Evolutionary conservation across 768 basidiomycete genomes (phyloP).

Genomic region (Mycena galericulata): DNA sequence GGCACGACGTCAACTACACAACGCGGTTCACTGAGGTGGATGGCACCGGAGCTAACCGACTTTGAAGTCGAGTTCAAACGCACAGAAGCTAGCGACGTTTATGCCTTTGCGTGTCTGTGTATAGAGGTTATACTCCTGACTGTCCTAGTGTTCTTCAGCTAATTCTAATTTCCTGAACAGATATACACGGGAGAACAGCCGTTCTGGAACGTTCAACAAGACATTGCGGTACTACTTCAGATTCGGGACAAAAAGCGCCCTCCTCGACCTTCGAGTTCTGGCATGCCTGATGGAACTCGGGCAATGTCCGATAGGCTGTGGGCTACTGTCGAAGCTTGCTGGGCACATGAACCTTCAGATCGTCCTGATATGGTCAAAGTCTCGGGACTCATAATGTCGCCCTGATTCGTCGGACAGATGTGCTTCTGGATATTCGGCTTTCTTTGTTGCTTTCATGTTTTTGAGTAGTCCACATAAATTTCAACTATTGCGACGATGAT

Average conservation of each 20-base stretch:
- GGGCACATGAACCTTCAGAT: slow-evolving; percentile 4
- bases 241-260: not conserved
- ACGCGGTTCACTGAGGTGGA: not conserved
- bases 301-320: slow-evolving; percentile 1
- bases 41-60: slow-evolving; percentile 6
- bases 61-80: slow-evolving; percentile 1
- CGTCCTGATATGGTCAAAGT: slow-evolving; percentile 10
- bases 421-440: slow-evolving; percentile 1
- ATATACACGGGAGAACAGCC: slow-evolving; percentile 15
- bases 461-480: slow-evolving; percentile 5
- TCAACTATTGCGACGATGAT: slow-evolving; percentile 6
- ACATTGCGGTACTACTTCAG: not conserved
- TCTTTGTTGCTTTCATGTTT: slow-evolving; percentile 12
- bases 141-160: not conserved
- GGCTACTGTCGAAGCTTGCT: slow-evolving; percentile 7
- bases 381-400: not conserved
- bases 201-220: not conserved
- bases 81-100: slow-evolving; percentile 11
- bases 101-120: slow-evolving; percentile 7
- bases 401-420: slow-evolving; percentile 3
- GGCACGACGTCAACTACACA: not conserved
- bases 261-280: slow-evolving; percentile 4
- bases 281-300: slow-evolving; percentile 9
- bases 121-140: not conserved
- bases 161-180: slow-evolving; percentile 2